Evolutionary conservation across 73 alveolate species (phyloP).

Genomic region (Uronychia binucleata): DNA sequence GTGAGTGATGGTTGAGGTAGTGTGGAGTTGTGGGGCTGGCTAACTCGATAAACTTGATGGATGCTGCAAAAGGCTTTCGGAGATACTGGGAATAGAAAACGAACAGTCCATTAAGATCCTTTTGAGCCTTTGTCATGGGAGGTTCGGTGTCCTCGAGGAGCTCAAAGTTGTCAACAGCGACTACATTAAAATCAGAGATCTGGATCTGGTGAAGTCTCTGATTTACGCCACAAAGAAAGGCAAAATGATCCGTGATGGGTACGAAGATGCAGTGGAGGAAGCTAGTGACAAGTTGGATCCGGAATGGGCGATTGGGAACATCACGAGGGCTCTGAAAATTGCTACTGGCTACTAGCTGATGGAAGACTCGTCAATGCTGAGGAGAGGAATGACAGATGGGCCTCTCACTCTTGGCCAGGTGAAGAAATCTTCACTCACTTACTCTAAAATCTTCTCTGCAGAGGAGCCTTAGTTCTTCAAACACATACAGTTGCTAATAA

Average conservation of each 20-base stretch:
- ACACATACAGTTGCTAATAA: background rate
- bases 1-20: too few relatives aligned
- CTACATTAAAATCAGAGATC: background rate
- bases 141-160: background rate
- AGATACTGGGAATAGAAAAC: background rate
- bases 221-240: constrained; percentile 6
- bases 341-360: background rate
- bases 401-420: background rate
- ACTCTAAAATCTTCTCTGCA: background rate
- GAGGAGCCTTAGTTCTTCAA: background rate
- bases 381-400: background rate
- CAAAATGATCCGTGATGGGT: background rate
- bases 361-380: background rate
- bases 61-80: background rate
- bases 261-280: background rate
- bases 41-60: background rate
- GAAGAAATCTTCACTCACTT: background rate
- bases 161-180: background rate
- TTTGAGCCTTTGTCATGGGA: background rate
- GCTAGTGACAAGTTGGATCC: background rate
- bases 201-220: background rate
- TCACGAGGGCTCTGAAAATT: background rate
- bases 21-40: constrained; percentile 19
- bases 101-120: background rate
- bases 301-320: background rate